A percentile compares a stretch with the other conserved stretches of the same genome.
Conservation (phyloP, 2,329 filamentous ascomycete genomes). For the Neoascochyta sp. region DNA sequence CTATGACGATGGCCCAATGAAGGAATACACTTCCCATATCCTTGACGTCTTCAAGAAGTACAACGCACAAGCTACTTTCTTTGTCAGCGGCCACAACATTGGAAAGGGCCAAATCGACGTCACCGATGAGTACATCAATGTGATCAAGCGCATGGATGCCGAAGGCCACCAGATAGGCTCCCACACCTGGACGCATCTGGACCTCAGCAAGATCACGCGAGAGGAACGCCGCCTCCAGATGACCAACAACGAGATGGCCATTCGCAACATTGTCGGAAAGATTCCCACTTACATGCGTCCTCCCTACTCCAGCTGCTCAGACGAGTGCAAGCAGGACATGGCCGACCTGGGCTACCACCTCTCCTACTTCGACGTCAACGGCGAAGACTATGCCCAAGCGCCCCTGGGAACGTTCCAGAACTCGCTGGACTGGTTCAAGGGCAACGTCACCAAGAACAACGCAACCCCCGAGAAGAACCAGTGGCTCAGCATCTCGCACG, state of each 20-base stretch:
- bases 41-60: constrained; percentile 57
- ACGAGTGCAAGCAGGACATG: constrained; percentile 36
- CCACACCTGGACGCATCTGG: constrained; percentile 52
- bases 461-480: constrained; percentile 13
- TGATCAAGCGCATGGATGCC: constrained; percentile 51
- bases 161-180: constrained; percentile 58
- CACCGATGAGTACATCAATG: constrained; percentile 42
- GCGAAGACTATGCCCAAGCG: constrained; percentile 55
- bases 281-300: constrained; percentile 51
- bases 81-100: constrained; percentile 55
- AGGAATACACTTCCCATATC: constrained; percentile 56
- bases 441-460: constrained; percentile 3
- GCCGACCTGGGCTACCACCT: constrained; percentile 52
- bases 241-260: constrained; percentile 50
- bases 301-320: constrained; percentile 44
- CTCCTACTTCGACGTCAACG: constrained; percentile 57
- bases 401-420: constrained; percentile 33
- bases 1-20: constrained; percentile 60
- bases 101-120: constrained; percentile 54
- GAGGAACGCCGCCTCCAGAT: constrained; percentile 45
- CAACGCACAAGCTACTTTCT: constrained; percentile 62
- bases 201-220: constrained; percentile 40
- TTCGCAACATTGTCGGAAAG: constrained; percentile 50
- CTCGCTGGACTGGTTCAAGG: constrained; percentile 9
- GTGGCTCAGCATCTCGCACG: constrained; percentile 51